Evolutionary conservation across 202 grass and related monocot species (phyloP).

Genomic region (Bolboschoenoplectus hybrid): DNA sequence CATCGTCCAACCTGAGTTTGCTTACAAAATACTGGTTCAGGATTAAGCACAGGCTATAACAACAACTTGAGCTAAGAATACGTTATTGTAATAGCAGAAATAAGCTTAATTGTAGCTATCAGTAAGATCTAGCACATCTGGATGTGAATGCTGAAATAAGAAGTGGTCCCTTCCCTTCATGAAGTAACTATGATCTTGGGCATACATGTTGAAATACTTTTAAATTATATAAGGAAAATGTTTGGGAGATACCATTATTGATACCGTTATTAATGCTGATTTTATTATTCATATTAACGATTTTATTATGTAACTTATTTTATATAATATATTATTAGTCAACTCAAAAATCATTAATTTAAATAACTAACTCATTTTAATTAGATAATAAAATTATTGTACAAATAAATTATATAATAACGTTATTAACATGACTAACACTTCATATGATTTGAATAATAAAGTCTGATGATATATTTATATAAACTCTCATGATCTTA

Average conservation of each 20-base stretch:
- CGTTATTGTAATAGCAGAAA: constrained; percentile 16
- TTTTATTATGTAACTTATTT: no score
- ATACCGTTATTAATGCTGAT: no score
- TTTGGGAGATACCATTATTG: no score
- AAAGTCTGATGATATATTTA: background rate
- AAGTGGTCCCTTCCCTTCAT: background rate
- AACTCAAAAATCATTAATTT: no score
- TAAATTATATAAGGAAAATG: no score
- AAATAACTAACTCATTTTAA: no score
- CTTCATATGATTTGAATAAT: no score
- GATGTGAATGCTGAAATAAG: background rate
- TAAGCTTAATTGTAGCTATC: background rate
- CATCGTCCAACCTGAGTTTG: constrained; percentile 8
- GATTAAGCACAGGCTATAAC: constrained; percentile 21
- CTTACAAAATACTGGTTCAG: background rate
- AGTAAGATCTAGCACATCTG: background rate
- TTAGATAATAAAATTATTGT: no score
- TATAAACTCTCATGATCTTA: background rate
- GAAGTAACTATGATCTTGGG: background rate
- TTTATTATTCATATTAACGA: no score
- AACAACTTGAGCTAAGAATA: constrained; percentile 37
- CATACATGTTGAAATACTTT: background rate
- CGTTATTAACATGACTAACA: no score
- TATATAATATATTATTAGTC: no score
- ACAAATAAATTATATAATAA: no score